Evolutionary conservation across 1,284 basidiomycete genomes (phyloP).

Genomic region (Ceratobasidium sp.): DNA sequence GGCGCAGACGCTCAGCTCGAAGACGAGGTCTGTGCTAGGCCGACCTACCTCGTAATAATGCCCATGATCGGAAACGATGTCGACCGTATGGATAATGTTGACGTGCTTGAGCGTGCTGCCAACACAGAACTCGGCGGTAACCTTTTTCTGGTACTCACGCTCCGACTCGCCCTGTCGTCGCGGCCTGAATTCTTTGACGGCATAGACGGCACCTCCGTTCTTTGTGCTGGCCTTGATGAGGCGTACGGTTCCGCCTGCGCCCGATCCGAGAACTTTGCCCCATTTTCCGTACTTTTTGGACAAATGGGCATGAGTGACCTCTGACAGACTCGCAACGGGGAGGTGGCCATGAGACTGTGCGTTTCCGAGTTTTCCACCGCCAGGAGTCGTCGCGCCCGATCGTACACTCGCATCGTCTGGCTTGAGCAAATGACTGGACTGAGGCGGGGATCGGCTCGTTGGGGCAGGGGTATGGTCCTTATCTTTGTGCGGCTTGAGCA

Average conservation of each 20-base stretch:
- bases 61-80: conserved; percentile 97
- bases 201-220: conserved; percentile 86
- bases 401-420: conserved; percentile 52
- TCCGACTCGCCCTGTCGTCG: conserved; percentile 89
- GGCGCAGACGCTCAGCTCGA: conserved; percentile 46
- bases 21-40: conserved; percentile 4
- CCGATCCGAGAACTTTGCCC: conserved; percentile 94
- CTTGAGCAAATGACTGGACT: conserved; percentile 50
- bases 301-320: conserved; percentile 91
- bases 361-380: conserved; percentile 43
- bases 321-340: conserved; percentile 69
- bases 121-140: conserved; percentile 98
- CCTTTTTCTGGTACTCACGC: conserved; percentile 99
- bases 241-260: conserved; percentile 97
- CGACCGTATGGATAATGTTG: conserved; percentile 98
- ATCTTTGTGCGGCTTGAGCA: conserved; percentile 58
- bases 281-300: conserved; percentile 99
- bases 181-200: conserved; percentile 97
- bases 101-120: conserved; percentile 94
- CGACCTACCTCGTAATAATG: conserved; percentile 93
- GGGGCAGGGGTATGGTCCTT: conserved; percentile 53
- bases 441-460: conserved; percentile 51
- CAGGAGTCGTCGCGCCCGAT: conserved; percentile 46
- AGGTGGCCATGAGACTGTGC: conserved; percentile 47
- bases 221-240: conserved; percentile 90